Evolutionary conservation across 1,284 basidiomycete species (phyloP).

Genomic region (Thelephora terrestris): DNA sequence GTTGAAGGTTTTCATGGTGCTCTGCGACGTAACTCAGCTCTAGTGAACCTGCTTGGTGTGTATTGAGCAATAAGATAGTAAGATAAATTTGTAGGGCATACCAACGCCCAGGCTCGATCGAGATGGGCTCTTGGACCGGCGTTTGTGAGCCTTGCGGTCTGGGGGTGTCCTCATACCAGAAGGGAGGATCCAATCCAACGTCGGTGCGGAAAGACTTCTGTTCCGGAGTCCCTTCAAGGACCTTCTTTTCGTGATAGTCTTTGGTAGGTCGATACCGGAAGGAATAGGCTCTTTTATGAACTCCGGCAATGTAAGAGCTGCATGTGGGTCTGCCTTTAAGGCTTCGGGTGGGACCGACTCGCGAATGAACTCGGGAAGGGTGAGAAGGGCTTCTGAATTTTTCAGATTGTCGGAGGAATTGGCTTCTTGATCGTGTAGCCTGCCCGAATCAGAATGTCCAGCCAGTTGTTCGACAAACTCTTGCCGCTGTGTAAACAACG

Average conservation of each 20-base stretch:
- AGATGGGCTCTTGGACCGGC: conserved; percentile 17
- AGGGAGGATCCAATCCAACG: conserved; percentile 53
- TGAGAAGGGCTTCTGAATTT: conserved; percentile 50
- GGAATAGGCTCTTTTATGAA: conserved; percentile 37
- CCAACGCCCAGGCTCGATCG: conserved; percentile 12
- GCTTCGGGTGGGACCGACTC: conserved; percentile 32
- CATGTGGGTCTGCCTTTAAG: conserved; percentile 32
- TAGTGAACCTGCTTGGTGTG: conserved; percentile 18
- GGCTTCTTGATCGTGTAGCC: conserved; percentile 68
- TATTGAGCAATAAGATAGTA: not conserved
- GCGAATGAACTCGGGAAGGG: conserved; percentile 57
- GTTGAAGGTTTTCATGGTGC: conserved; percentile 72
- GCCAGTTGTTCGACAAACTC: conserved; percentile 64
- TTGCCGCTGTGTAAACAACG: conserved; percentile 34
- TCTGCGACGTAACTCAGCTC: conserved; percentile 71
- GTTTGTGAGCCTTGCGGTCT: conserved; percentile 5
- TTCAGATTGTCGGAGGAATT: conserved; percentile 27
- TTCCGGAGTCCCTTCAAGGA: conserved; percentile 29
- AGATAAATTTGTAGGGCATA: conserved; percentile 1
- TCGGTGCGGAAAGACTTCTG: conserved; percentile 64
- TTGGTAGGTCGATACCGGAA: conserved; percentile 12
- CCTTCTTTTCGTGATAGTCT: conserved; percentile 17
- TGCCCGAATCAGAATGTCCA: conserved; percentile 54
- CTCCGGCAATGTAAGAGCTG: conserved; percentile 49
- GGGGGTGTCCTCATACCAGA: conserved; percentile 17